Evolutionary conservation across 2,329 filamentous ascomycete genomes (phyloP).

Genomic region (Pestalotiopsis sp.): DNA sequence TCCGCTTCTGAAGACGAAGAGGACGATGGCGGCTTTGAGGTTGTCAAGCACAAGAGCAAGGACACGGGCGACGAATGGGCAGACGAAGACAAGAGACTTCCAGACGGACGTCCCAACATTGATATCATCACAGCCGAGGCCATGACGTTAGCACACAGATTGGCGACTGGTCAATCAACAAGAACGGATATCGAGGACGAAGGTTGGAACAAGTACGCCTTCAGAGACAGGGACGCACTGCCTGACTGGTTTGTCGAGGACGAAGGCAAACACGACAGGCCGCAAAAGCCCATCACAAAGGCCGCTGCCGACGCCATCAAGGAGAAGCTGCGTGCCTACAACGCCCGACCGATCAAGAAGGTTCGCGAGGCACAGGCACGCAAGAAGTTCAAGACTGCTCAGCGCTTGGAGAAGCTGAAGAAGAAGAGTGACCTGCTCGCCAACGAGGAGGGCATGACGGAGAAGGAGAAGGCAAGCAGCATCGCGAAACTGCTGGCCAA

Average conservation of each 20-base stretch:
- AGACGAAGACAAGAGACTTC: constrained; percentile 62
- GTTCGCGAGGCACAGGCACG: constrained; percentile 93
- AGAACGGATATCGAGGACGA: constrained; percentile 84
- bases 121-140: constrained; percentile 99
- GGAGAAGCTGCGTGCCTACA: constrained; percentile 89
- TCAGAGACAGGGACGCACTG: constrained; percentile 87
- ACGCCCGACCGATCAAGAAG: constrained; percentile 98
- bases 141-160: constrained; percentile 93
- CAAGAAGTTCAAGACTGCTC: constrained; percentile 95
- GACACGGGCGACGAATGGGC: constrained; percentile 64
- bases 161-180: constrained; percentile 84
- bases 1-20: constrained; percentile 35
- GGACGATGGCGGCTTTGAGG: constrained; percentile 60
- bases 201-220: constrained; percentile 88
- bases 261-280: constrained; percentile 80
- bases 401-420: constrained; percentile 89
- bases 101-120: constrained; percentile 76
- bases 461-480: constrained; percentile 90
- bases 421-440: constrained; percentile 94
- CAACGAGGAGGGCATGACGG: constrained; percentile 88
- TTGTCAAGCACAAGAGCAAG: constrained; percentile 52
- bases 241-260: constrained; percentile 99
- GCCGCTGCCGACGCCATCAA: constrained; percentile 90
- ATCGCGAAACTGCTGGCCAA: constrained; percentile 82
- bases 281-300: constrained; percentile 87